Base-by-base conservation (phyloP, 202 grass and related monocot genomes). In the Digitaria exilis region DNA sequence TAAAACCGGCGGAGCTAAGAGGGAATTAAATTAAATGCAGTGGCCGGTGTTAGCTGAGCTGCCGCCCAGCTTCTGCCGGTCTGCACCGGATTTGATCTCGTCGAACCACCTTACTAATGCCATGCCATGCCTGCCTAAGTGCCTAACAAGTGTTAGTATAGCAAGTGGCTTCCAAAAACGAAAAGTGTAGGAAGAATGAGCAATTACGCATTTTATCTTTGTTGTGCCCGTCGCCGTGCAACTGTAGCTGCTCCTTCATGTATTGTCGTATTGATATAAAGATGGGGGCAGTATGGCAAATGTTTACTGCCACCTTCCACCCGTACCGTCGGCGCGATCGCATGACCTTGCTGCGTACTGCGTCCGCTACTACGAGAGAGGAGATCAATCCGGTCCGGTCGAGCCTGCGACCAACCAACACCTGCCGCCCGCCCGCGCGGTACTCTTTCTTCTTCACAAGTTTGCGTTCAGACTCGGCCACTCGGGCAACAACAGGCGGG, bases 401-500 rank as follows among this genome's bases (percentile, higher is more conserved):
- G 26, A 49, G 63, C 45, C 22, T 44, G 18, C 65, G 50, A 31
- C 78, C 78, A 81, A 81, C 50, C 50, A 70, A 69, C 62, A 68
- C 46, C 62, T 41, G 62, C 61, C 60, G 44, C 50, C 45, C 28
- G 56, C 12, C n/a, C n/a, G n/a, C 56, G 12, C 57, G 25, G 25
- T 4, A 2, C 51, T 60, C 12, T 51, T 22, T n/a, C n/a, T n/a
- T n/a, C n/a, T 5, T 57, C 3, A 7, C 9, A 21, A 13, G 2
- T 45, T 45, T 45, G 54, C 11, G 12, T 59, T 59, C 56, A n/a
- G n/a, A n/a, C n/a, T n/a, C n/a, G n/a, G n/a, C 24, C 24, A 59
- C 24, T 15, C 24, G 24, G 24, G 52, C 52, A 55, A 55, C 46
- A 49, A 3, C 18, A 51, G 1, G 1, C n/a, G n/a, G n/a, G n/a